Evolutionary conservation across 2,329 filamentous ascomycete species (phyloP).

Genomic region (Ceratocystis papillata): DNA sequence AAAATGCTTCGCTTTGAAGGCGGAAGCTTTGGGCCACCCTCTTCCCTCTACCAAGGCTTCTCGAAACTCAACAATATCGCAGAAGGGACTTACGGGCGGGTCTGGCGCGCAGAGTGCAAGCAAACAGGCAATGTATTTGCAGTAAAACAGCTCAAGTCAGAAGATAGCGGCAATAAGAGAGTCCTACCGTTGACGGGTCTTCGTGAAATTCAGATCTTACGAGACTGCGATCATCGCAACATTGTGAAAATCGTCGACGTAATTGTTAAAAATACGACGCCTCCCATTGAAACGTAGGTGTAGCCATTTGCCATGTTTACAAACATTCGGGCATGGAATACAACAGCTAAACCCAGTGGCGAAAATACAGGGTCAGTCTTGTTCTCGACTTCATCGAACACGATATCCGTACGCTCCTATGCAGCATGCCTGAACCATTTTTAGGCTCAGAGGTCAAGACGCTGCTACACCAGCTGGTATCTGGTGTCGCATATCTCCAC

Average conservation of each 20-base stretch:
- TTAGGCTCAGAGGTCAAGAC: conserved; percentile 87
- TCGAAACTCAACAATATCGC: conserved; percentile 94
- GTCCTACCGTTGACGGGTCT: conserved; percentile 77
- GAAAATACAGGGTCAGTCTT: conserved; percentile 59
- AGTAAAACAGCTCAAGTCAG: conserved; percentile 78
- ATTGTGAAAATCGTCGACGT: conserved; percentile 75
- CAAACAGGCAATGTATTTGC: conserved; percentile 72
- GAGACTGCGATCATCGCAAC: conserved; percentile 68
- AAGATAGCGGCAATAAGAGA: conserved; percentile 43
- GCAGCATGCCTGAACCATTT: conserved; percentile 91
- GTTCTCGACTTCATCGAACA: conserved; percentile 98
- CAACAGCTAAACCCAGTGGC: neutral
- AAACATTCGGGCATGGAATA: conserved; percentile 24
- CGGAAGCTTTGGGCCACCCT: conserved; percentile 56
- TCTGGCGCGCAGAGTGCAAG: conserved; percentile 69
- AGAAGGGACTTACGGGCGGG: conserved; percentile 92
- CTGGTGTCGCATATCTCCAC: conserved; percentile 77
- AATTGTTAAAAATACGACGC: conserved; percentile 57
- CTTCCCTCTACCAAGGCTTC: conserved; percentile 71
- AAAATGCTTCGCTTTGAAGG: conserved; percentile 59
- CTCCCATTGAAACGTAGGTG: conserved; percentile 43
- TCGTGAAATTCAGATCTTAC: conserved; percentile 84
- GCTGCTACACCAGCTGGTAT: conserved; percentile 69
- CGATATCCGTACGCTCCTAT: conserved; percentile 84
- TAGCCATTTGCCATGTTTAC: conserved; percentile 4